Conservation (phyloP, 495 filamentous ascomycete genomes). For the Melanomma pulvis-pyrius region DNA sequence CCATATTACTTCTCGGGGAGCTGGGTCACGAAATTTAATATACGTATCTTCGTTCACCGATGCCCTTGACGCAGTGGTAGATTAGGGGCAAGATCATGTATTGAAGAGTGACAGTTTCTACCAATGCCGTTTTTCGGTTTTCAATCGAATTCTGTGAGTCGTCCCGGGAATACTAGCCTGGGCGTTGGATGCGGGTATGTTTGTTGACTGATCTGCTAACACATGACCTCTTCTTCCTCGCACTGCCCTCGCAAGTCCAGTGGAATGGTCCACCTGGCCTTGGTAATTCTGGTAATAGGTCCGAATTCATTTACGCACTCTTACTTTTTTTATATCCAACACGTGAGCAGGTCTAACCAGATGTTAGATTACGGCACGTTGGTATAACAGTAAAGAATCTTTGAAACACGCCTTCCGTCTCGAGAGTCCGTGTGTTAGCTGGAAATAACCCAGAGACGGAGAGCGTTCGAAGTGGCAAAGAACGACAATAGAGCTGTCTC, state of each 20-base stretch:
- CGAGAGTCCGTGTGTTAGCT: not conserved
- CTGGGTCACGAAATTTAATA: not conserved
- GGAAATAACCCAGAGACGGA: not conserved
- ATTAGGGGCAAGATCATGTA: not conserved
- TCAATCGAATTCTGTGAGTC: too few species aligned
- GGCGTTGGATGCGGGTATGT: not conserved
- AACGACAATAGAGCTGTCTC: not conserved
- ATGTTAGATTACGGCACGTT: not conserved
- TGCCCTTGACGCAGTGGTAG: not conserved
- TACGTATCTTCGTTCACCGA: constrained; percentile 4
- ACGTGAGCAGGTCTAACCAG: not conserved
- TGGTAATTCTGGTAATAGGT: not conserved
- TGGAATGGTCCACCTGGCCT: not conserved
- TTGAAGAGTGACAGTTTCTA: not conserved
- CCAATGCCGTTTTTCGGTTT: not conserved
- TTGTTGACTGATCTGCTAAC: not conserved
- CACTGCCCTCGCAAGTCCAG: too few species aligned
- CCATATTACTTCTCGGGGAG: not conserved
- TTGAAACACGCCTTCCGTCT: not conserved
- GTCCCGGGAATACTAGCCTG: not conserved
- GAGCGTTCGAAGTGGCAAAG: not conserved
- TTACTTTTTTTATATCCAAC: not conserved
- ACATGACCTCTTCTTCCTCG: not conserved
- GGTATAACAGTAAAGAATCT: not conserved
- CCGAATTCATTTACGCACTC: not conserved